Conservation (phyloP, 768 basidiomycete genomes). For the Naganishia onofrii region DNA sequence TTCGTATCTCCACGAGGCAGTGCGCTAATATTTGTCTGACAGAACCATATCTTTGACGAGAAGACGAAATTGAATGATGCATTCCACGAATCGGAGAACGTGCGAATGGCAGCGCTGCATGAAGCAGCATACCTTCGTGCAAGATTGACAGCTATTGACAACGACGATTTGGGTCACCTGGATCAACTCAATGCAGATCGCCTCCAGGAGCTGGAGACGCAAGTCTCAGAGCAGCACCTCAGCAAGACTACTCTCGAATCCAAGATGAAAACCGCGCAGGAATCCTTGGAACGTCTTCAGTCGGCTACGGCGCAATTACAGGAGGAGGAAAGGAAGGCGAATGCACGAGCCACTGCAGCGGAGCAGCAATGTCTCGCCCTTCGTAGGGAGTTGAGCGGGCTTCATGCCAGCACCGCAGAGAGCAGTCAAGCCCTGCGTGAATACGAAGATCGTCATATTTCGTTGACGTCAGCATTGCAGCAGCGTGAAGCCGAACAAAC, state of each 20-base stretch:
- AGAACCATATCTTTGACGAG: conserved; percentile 22
- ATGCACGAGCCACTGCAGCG: conserved; percentile 61
- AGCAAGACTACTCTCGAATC: background rate
- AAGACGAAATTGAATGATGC: conserved; percentile 40
- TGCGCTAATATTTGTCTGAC: background rate
- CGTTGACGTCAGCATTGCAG: conserved; percentile 69
- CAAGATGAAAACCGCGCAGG: background rate
- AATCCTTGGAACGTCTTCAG: conserved; percentile 11
- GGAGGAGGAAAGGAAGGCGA: conserved; percentile 68
- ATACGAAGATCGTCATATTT: conserved; percentile 69
- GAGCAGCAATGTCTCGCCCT: conserved; percentile 69
- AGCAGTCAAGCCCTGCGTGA: conserved; percentile 68
- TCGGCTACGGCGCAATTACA: conserved; percentile 60
- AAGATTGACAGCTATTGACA: conserved; percentile 83
- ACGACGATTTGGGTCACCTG: conserved; percentile 64
- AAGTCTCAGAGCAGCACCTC: conserved; percentile 55
- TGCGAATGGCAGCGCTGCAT: conserved; percentile 80
- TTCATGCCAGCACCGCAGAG: conserved; percentile 64
- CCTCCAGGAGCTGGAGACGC: conserved; percentile 66
- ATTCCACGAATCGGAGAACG: conserved; percentile 64
- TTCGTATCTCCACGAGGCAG: background rate
- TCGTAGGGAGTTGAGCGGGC: conserved; percentile 62
- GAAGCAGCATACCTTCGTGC: conserved; percentile 95
- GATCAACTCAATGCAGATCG: conserved; percentile 75
- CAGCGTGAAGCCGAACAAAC: conserved; percentile 76